Evolutionary conservation across 805 yeast genomes (phyloP), one percentile per base, ranked within the genome.

Genomic region (Candida easanensis): DNA sequence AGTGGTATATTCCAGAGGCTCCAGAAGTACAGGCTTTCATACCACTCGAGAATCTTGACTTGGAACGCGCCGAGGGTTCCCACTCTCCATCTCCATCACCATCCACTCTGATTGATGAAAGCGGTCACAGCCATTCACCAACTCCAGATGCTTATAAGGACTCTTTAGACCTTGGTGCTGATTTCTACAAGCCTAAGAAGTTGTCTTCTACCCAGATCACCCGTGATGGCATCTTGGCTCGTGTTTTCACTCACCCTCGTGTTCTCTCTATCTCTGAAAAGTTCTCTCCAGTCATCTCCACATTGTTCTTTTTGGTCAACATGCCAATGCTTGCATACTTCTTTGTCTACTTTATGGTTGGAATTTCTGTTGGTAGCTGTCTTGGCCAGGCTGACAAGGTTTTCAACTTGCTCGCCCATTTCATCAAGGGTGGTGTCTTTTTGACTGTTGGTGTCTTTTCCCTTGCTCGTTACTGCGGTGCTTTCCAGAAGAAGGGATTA

Each of bases 341-440:
- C 39, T 67, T 80, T 42, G 69, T 76, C 21, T 80, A 86, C 56
- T 55, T 82, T 15, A 63, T 70, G 39, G 68, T 74, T 13, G 82
- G 80, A 42, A 25, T 65, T 16, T 87, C 88, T 6, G 81, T 84
- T 5, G 84, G 86, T 34, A 77, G 75, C 41, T 59, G 82, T 32
- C 63, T 89, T 56, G 98, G 96, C 31, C 66, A 77, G 63, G 90
- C 80, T 4, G 58, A 54, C 11, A 69, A 70, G 17, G 82, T 90
- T 13, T 91, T 88, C 68, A 88, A 88, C 54, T 64, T 91, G 40
- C 72, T 91, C 44, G 99, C 99, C 2, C 99, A 91, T 65, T 88
- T 88, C 74, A 91, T 91, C 63, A 91, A 91, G 64, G 99, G 99
- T 47, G 93, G 91, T 20, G 93, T 91, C 3, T 91, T 91, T 60